These are phyloP conservation scores for Pyrenochaeta sp. DNA, from an alignment of 2,329 filamentous ascomycete species.

Conservation along the genomic window DNA sequence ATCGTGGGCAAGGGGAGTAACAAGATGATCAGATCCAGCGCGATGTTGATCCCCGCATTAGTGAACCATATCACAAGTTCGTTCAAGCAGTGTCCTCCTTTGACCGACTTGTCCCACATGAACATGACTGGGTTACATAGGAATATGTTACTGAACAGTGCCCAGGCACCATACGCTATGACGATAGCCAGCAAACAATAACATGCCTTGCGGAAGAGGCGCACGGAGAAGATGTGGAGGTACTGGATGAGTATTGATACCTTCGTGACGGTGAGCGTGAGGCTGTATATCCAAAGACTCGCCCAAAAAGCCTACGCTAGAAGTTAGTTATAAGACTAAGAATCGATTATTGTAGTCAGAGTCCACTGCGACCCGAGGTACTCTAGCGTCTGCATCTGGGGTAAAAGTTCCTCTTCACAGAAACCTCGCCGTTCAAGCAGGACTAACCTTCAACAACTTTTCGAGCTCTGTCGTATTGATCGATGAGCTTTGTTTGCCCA, in stretches of 20 bases:
- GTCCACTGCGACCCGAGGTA: no score
- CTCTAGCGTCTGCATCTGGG: no score
- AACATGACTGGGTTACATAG: conserved; percentile 40
- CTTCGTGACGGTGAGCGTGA: conserved; percentile 41
- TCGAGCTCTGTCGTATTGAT: conserved; percentile 17
- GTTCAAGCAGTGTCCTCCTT: conserved; percentile 39
- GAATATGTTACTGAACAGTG: conserved; percentile 43
- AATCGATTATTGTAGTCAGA: conserved; percentile 12
- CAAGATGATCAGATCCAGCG: conserved; percentile 42
- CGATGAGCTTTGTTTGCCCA: conserved; percentile 31
- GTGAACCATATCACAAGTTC: conserved; percentile 38
- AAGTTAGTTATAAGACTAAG: conserved; percentile 17
- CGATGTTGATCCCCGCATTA: conserved; percentile 42
- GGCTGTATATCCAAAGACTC: conserved; percentile 42
- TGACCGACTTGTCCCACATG: conserved; percentile 41
- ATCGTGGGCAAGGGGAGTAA: conserved; percentile 41
- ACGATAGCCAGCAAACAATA: conserved; percentile 36
- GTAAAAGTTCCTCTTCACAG: no score
- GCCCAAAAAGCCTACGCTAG: conserved; percentile 43
- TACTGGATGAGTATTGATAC: conserved; percentile 44
- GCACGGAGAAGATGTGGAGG: conserved; percentile 38
- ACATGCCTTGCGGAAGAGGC: conserved; percentile 37
- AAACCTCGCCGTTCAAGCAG: no score
- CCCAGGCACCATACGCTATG: conserved; percentile 34
- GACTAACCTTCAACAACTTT: conserved; percentile 22